Base-by-base conservation (phyloP, 768 basidiomycete genomes). In the Pulveroboletus ravenelii region DNA sequence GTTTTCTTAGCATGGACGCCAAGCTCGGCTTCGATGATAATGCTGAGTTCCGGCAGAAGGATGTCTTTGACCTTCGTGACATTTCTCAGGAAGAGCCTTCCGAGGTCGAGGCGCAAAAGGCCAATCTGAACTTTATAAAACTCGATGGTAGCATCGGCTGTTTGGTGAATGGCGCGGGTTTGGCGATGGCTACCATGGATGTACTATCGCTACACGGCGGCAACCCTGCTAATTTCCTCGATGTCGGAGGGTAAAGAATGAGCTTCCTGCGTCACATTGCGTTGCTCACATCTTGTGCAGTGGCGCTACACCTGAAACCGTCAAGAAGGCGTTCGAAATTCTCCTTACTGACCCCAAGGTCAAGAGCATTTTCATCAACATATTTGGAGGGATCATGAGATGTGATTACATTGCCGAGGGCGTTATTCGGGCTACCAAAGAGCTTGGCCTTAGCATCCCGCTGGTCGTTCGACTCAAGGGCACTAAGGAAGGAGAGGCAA, bases 151-250 rank as follows among this genome's bases (percentile, higher is more conserved):
- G 80, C 70, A 85, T 99, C 53, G 96, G 96, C 27, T 99, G 96
- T 74, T 76, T 99, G 46, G 96, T 99, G 55, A 99, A 99, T 62
- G 96, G 96, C 62, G 96, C 96, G 45, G 96, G 96, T 63, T 75
- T 99, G 54, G 96, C 96, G 45, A 99, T 99, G 96, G 96, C 96
- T 34, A 99, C 96, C 49, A 98, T 99, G 96, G 96, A 99, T 63
- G 95, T 98, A n/a, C 78, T 99, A 50, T 82, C 93, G 42, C 76
- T 96, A 45, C 91, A 97, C 65, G 96, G 96, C 43, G 96, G 92
- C 45, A 86, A 94, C 60, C 96, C 96, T 5, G 96, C 96, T 48
- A 98, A 99, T 71, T 99, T 99, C 81, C 78, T 98, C 53, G 96
- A 99, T 62, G 94, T 97, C 50, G 96, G 96, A 76, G 96, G 93